Evolutionary conservation across 345 rosid genomes (phyloP).

Genomic region (Syzygium grande): DNA sequence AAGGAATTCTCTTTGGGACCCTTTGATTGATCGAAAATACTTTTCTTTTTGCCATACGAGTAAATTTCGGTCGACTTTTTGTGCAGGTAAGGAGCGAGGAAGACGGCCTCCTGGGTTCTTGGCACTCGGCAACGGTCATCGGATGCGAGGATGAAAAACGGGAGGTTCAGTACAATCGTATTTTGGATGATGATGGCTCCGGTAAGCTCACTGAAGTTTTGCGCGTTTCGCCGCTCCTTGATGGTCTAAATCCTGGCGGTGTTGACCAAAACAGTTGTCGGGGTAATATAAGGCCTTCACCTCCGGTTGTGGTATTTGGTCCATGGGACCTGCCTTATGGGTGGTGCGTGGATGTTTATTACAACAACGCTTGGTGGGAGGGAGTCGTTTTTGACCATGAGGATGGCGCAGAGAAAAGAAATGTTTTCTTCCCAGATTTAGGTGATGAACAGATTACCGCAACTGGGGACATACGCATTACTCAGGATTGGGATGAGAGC

Average conservation of each 20-base stretch:
- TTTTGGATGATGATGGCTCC: constrained; percentile 34
- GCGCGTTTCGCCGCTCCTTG: constrained; percentile 25
- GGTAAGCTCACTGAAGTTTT: constrained; percentile 26
- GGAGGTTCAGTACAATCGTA: constrained; percentile 38
- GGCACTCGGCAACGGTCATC: constrained; percentile 54
- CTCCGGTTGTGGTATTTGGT: constrained; percentile 27
- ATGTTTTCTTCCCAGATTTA: constrained; percentile 76
- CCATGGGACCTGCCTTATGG: constrained; percentile 33
- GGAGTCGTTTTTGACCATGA: constrained; percentile 62
- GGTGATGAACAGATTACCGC: constrained; percentile 50
- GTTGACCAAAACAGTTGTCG: constrained; percentile 10
- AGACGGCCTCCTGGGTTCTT: constrained; percentile 66
- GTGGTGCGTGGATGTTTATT: constrained; percentile 52
- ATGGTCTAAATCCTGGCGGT: constrained; percentile 10
- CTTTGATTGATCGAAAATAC: background rate
- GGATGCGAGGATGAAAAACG: constrained; percentile 2
- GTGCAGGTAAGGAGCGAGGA: constrained; percentile 60
- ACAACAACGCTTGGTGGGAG: constrained; percentile 76
- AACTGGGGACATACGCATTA: constrained; percentile 34
- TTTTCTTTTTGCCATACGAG: background rate
- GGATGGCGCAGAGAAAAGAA: constrained; percentile 35
- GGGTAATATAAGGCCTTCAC: constrained; percentile 49
- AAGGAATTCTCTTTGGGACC: background rate
- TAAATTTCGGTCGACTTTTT: background rate
- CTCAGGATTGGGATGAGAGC: constrained; percentile 67